Evolutionary conservation across 2,329 filamentous ascomycete species (phyloP).

Genomic region (Ophiostoma ulmi): DNA sequence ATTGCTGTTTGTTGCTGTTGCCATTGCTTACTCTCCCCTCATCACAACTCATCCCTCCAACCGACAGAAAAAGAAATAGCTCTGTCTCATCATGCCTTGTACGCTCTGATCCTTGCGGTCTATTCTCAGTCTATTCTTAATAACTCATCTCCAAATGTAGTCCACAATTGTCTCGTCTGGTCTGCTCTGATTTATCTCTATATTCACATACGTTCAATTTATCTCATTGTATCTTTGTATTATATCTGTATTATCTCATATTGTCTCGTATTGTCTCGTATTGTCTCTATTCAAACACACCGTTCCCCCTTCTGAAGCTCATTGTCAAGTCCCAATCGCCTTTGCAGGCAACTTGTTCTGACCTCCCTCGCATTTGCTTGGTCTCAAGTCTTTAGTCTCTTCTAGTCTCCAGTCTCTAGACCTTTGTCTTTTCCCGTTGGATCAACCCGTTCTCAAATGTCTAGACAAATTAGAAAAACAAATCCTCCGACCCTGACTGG

Average conservation of each 20-base stretch:
- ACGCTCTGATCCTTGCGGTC: too few relatives aligned
- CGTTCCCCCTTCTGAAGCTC: background rate
- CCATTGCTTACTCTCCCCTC: too few relatives aligned
- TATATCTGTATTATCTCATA: background rate
- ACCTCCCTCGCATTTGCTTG: background rate
- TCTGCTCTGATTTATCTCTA: too few relatives aligned
- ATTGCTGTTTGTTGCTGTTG: background rate
- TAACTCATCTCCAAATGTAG: too few relatives aligned
- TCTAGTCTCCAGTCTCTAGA: background rate
- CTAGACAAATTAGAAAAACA: background rate
- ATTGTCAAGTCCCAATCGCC: background rate
- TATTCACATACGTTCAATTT: background rate
- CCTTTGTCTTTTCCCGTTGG: background rate
- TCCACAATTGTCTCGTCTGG: too few relatives aligned
- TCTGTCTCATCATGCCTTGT: too few relatives aligned
- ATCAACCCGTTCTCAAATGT: background rate
- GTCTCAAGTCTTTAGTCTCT: background rate
- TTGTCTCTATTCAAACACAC: background rate
- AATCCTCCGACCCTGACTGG: background rate
- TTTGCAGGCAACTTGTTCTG: background rate
- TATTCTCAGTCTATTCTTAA: too few relatives aligned
- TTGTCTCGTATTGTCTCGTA: too few relatives aligned
- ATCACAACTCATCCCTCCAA: too few relatives aligned
- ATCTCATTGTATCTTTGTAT: background rate
- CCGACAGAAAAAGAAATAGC: too few relatives aligned